These are phyloP conservation scores for Umbelopsis sp. DNA, from an alignment of 192 early-diverging fungal species.

Conservation along the genomic window DNA sequence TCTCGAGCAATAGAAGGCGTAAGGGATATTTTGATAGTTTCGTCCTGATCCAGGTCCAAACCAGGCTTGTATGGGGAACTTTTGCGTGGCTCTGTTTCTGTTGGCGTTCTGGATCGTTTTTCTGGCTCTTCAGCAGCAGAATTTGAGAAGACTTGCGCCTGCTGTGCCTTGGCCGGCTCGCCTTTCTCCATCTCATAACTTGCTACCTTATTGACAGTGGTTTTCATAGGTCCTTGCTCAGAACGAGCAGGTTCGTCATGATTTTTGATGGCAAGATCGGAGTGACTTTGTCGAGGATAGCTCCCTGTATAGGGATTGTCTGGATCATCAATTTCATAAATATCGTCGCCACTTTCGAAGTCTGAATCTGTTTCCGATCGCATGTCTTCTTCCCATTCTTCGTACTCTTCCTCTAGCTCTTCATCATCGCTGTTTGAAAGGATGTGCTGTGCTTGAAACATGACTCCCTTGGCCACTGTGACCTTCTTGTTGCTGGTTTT, in stretches of 20 bases:
- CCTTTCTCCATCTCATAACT: neutral
- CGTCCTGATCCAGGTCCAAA: constrained; percentile 20
- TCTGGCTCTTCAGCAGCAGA: neutral
- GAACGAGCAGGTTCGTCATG: neutral
- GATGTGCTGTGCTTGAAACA: constrained; percentile 41
- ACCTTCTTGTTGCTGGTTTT: constrained; percentile 26
- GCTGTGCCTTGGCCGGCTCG: neutral
- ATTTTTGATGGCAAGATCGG: constrained; percentile 9
- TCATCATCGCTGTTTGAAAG: constrained; percentile 37
- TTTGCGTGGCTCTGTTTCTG: neutral
- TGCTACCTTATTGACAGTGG: too few relatives aligned
- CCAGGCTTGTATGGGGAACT: constrained; percentile 6
- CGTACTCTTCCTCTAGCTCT: constrained; percentile 48
- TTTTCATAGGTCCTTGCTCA: neutral
- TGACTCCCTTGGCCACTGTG: constrained; percentile 33
- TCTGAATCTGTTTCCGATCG: constrained; percentile 35
- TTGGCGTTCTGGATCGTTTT: neutral
- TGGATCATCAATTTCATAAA: constrained; percentile 29
- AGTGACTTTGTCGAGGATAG: neutral
- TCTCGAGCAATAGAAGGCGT: constrained; percentile 52
- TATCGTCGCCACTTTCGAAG: constrained; percentile 44
- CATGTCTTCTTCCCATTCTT: constrained; percentile 50
- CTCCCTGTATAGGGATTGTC: neutral
- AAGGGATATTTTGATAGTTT: constrained; percentile 54
- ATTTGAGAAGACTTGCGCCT: neutral